phyloP scores from a whole-genome alignment of 2,329 filamentous ascomycete species.

The Geosmithia flava region DNA sequence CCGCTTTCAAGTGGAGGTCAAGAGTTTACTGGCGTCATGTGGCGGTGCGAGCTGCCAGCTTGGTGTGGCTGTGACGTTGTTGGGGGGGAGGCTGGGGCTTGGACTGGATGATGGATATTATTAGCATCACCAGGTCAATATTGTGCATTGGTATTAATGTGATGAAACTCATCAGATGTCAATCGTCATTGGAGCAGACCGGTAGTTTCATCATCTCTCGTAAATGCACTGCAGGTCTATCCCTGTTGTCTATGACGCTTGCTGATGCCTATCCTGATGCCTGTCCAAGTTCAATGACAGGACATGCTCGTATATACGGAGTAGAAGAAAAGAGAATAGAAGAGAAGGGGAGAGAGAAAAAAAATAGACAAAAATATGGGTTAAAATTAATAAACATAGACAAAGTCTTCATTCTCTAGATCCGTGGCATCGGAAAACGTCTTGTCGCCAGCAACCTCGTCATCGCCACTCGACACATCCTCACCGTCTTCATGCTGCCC shows the following conservation, averaged over 20 bases:
- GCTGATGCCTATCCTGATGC: neutral
- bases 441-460: conserved; percentile 9
- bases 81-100: neutral
- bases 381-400: conserved; percentile 36
- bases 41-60: neutral
- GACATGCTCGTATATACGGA: no score
- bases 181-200: no score
- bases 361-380: neutral
- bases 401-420: conserved; percentile 50
- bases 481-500: conserved; percentile 7
- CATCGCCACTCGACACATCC: conserved; percentile 4
- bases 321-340: no score
- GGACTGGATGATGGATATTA: neutral
- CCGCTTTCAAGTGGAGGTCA: neutral
- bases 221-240: neutral
- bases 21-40: neutral
- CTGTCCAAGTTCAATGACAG: no score
- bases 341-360: no score
- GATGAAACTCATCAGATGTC: no score
- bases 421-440: conserved; percentile 41
- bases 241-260: neutral
- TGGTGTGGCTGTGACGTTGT: neutral
- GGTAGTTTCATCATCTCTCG: neutral
- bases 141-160: no score
- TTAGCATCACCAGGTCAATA: neutral